phyloP scores from a whole-genome alignment of 345 rosid genomes.

The Pseudoturritis turrita region DNA sequence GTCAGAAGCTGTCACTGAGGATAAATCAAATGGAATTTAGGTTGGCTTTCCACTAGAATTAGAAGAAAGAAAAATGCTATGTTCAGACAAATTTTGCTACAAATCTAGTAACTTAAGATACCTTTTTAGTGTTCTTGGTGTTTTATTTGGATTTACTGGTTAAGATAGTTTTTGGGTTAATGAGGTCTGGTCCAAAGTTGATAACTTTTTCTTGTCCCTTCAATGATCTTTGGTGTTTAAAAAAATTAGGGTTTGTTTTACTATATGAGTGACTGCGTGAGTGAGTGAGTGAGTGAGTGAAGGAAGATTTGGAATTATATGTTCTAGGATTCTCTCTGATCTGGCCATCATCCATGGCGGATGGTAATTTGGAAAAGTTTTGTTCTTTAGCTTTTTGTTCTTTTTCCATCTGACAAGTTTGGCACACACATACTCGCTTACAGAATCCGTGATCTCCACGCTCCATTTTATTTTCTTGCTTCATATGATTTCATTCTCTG shows the following conservation, averaged over 20 bases:
- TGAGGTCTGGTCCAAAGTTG: background rate
- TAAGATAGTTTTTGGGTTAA: background rate
- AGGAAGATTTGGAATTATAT: conserved; percentile 8
- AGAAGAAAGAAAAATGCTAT: background rate
- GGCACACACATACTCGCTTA: conserved; percentile 5
- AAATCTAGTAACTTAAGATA: background rate
- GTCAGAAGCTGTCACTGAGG: background rate
- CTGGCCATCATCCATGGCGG: conserved; percentile 21
- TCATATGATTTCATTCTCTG: conserved; percentile 12
- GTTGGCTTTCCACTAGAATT: background rate
- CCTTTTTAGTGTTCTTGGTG: background rate
- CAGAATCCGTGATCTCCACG: background rate
- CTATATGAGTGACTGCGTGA: too few species aligned
- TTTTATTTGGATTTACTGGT: background rate
- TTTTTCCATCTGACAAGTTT: conserved; percentile 20
- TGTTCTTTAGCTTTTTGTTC: conserved; percentile 29
- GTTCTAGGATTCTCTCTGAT: conserved; percentile 27
- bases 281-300: background rate
- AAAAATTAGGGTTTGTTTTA: conserved; percentile 15
- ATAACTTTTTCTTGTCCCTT: background rate
- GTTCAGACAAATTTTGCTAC: background rate
- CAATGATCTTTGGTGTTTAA: background rate
- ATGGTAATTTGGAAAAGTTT: conserved; percentile 23
- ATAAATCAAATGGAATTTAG: background rate
- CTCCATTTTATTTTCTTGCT: background rate